Conservation (phyloP, 495 filamentous ascomycete genomes). For the Geopyxis carbonaria region DNA sequence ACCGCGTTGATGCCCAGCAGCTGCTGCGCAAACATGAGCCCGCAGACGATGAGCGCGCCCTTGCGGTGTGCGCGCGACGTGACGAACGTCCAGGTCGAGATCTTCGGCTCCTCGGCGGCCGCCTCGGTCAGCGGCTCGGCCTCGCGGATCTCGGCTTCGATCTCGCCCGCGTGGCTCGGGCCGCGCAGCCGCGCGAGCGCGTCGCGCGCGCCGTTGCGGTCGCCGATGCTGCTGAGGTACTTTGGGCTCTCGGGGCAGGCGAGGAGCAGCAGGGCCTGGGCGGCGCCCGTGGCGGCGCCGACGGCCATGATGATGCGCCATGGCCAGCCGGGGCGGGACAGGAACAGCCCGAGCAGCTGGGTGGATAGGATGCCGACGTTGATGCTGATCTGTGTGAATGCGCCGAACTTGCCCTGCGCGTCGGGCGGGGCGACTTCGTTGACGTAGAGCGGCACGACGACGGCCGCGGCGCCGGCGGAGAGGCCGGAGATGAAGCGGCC, state of each 20-base stretch:
- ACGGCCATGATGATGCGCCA: conserved; percentile 73
- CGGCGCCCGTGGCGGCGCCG: conserved; percentile 47
- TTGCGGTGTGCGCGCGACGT: conserved; percentile 40
- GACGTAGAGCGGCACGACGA: conserved; percentile 92
- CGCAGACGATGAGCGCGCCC: conserved; percentile 68
- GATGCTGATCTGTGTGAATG: conserved; percentile 82
- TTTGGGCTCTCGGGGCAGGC: conserved; percentile 69
- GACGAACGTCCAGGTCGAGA: conserved; percentile 10
- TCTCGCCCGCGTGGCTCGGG: neutral
- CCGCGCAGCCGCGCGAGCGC: conserved; percentile 3
- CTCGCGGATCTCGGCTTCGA: conserved; percentile 4
- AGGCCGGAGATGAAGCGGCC: conserved; percentile 69
- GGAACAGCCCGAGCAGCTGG: conserved; percentile 70
- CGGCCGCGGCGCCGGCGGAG: conserved; percentile 70
- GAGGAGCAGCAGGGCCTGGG: conserved; percentile 49
- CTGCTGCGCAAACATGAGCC: conserved; percentile 86
- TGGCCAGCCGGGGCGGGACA: conserved; percentile 22
- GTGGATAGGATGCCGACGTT: conserved; percentile 81
- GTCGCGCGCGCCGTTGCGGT: conserved; percentile 14
- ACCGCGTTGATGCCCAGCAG: conserved; percentile 89
- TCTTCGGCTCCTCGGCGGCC: conserved; percentile 5
- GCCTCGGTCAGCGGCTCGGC: conserved; percentile 3
- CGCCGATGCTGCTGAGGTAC: conserved; percentile 58
- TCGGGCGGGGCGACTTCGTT: conserved; percentile 70
- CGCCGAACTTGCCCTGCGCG: conserved; percentile 71